These are phyloP conservation scores for Bruguiera parviflora DNA, from an alignment of 345 rosid species.

Conservation along the genomic window DNA sequence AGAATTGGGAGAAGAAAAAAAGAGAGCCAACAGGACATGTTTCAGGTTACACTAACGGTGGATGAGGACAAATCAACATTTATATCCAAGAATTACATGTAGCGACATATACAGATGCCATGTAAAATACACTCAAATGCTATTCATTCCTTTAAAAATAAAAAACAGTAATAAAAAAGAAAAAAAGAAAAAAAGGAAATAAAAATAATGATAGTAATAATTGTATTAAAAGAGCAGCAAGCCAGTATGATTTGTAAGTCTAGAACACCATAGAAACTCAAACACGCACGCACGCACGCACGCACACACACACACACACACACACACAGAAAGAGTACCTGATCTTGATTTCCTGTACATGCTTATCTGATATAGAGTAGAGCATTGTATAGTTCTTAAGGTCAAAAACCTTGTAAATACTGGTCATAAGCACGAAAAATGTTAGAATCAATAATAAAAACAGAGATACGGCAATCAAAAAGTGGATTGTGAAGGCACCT, in stretches of 20 bases:
- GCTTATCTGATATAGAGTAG: constrained; percentile 80
- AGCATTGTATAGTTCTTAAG: constrained; percentile 87
- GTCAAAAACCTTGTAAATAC: constrained; percentile 96
- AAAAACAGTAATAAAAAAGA: no score
- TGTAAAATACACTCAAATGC: no score
- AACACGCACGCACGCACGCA: no score
- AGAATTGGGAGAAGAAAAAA: not conserved
- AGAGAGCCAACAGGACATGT: not conserved
- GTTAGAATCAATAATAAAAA: constrained; percentile 17
- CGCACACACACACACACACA: not conserved
- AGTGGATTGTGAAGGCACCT: constrained; percentile 37
- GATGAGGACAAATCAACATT: no score
- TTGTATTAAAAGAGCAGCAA: no score
- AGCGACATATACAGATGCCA: no score
- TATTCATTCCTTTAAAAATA: no score
- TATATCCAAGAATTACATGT: no score
- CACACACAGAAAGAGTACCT: constrained; percentile 48
- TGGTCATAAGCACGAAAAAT: constrained; percentile 26
- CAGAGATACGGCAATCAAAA: constrained; percentile 7
- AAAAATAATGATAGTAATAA: no score
- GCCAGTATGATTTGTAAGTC: not conserved
- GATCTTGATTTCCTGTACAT: constrained; percentile 95
- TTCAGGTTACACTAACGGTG: not conserved
- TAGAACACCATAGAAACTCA: not conserved
- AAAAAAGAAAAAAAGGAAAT: no score